Base-by-base conservation (phyloP, 202 grass and related monocot genomes). In the Schoenoplectus triqueter region DNA sequence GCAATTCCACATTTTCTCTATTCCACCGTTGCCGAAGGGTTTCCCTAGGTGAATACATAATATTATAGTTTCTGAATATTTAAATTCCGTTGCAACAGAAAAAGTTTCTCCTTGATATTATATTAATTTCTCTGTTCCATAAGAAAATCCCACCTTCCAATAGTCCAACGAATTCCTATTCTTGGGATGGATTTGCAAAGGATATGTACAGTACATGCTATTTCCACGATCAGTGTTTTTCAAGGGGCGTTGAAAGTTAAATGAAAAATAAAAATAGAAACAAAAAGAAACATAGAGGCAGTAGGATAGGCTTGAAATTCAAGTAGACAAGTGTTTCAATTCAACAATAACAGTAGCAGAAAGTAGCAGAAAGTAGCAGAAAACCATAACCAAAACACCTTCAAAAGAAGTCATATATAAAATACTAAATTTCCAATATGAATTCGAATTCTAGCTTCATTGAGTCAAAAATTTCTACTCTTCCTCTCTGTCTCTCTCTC, bases 391-490 rank as follows among this genome's bases (percentile, higher is more conserved):
- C 31, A 60, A 78, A 78, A 40, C 14, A 78, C 31, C 54, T 57
- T 41, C 11, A 31, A 1, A 60, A 59, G 21, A 61, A 54, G 52
- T 42, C 31, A 59, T 59, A 41, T 31, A 78, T 60, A 41, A 60
- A 42, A 40, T 57, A 60, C 60, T 31, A 21, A 78, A 78, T 7
- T 59, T 56, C 54, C 19, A 61, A 60, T 78, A 42, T 7, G 47
- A 78, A 78, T 78, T 60, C 48, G 13, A 31, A 60, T 59, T 77
- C 22, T 41, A 57, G 49, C 51, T 15, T 77, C 13, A 49, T 66
- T 3, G 45, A 81, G 61, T 64, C 7, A 13, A 65, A 51, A 76
- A 65, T 82, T 51, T 18, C 17, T 31, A 31, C 31, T 31, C 31
- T 31, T 31, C 31, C 31, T 31, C 31, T 31, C 18, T 82, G 17